These are phyloP conservation scores for Eimeria maxima DNA, from an alignment of 169 alveolate genomes.

Conservation along the genomic window DNA sequence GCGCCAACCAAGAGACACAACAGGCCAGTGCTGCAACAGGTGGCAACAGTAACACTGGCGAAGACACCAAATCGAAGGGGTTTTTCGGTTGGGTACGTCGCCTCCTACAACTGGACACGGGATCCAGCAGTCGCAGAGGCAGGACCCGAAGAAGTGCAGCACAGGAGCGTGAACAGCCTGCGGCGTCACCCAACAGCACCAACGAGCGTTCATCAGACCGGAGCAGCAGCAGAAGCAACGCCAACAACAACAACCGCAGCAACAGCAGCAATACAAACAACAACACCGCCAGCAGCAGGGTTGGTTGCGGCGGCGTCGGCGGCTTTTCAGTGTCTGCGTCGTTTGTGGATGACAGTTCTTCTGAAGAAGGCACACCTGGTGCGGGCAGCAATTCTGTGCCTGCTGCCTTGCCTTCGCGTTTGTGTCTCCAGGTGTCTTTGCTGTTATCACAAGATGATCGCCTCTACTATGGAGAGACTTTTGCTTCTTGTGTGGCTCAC, in stretches of 20 bases:
- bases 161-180: not conserved
- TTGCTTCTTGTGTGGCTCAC: conserved; percentile 66
- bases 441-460: conserved; percentile 45
- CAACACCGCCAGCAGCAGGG: not conserved
- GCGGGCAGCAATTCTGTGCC: not conserved
- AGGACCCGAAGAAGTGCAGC: conserved; percentile 6
- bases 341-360: not conserved
- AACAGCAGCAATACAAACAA: not conserved
- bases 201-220: not conserved
- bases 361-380: not conserved
- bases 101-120: not conserved
- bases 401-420: not conserved
- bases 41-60: not conserved
- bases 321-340: not conserved
- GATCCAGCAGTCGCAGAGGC: not conserved
- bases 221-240: conserved; percentile 29
- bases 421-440: not conserved
- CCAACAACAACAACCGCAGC: not conserved
- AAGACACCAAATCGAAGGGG: not conserved
- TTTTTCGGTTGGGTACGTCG: conserved; percentile 5
- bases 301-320: not conserved
- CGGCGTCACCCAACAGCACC: not conserved
- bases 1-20: not conserved
- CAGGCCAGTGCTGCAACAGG: not conserved
- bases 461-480: conserved; percentile 56